A percentile compares a stretch with the other conserved stretches of the same genome.
These are phyloP conservation scores for Podaxis sp. DNA, from an alignment of 768 basidiomycete genomes.

Conservation along the genomic window DNA sequence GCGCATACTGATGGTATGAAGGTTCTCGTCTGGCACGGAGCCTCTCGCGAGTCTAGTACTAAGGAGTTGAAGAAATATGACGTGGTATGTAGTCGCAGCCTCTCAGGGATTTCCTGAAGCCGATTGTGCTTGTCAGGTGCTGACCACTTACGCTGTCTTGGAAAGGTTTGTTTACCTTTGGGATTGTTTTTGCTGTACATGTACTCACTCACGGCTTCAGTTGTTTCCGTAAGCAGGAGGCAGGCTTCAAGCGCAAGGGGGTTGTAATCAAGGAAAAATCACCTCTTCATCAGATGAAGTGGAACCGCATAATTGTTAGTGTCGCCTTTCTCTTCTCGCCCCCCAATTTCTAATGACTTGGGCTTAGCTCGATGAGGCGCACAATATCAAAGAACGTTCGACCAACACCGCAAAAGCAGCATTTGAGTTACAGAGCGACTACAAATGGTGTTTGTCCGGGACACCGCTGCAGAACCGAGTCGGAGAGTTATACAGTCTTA, in stretches of 20 bases:
- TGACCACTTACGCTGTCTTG: conserved; percentile 86
- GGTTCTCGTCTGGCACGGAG: conserved; percentile 92
- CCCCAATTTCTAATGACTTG: conserved; percentile 4
- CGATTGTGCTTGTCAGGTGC: conserved; percentile 44
- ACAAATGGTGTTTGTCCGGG: conserved; percentile 94
- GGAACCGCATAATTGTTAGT: conserved; percentile 79
- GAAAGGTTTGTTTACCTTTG: conserved; percentile 47
- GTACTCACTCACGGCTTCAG: conserved; percentile 33
- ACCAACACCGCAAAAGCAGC: conserved; percentile 98
- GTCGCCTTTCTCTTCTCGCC: neutral
- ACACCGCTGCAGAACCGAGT: conserved; percentile 97
- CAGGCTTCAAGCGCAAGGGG: conserved; percentile 87
- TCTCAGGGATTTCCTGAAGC: neutral
- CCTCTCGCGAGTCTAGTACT: conserved; percentile 62
- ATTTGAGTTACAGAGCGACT: conserved; percentile 80
- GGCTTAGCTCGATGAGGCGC: conserved; percentile 86
- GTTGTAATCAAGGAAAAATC: conserved; percentile 86
- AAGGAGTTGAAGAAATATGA: conserved; percentile 81
- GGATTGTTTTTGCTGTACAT: neutral
- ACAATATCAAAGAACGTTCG: conserved; percentile 94
- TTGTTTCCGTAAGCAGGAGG: conserved; percentile 89
- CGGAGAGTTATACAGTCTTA: conserved; percentile 95
- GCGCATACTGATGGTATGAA: conserved; percentile 82
- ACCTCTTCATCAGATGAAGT: conserved; percentile 78
- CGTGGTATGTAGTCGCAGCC: conserved; percentile 53